Conservation (phyloP, 1,284 basidiomycete species). For the Blastosporella zonata region DNA sequence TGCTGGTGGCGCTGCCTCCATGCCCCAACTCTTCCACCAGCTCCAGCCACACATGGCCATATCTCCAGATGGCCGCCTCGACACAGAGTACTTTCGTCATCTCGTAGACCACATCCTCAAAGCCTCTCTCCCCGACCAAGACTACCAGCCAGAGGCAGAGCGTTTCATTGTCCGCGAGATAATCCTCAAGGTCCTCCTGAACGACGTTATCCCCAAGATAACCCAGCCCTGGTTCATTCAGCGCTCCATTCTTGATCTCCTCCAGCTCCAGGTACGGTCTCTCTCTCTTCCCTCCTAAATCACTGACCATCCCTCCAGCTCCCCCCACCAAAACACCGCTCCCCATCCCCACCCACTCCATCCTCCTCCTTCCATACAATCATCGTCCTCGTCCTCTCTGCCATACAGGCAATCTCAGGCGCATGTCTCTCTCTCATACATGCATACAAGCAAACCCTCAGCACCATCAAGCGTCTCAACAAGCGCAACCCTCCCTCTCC, state of each 20-base stretch:
- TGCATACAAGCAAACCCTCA: constrained; percentile 61
- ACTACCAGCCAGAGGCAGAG: constrained; percentile 69
- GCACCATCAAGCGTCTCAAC: constrained; percentile 66
- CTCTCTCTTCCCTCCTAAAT: constrained; percentile 5
- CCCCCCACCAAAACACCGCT: constrained; percentile 16
- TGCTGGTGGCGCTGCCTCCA: constrained; percentile 53
- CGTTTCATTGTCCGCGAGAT: constrained; percentile 76
- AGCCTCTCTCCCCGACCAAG: constrained; percentile 62
- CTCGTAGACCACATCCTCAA: constrained; percentile 69
- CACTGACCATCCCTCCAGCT: neutral
- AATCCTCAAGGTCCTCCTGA: constrained; percentile 66
- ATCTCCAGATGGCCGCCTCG: constrained; percentile 54
- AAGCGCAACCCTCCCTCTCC: constrained; percentile 26
- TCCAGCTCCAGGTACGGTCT: constrained; percentile 37
- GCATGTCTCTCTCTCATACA: constrained; percentile 63
- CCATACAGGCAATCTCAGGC: constrained; percentile 69
- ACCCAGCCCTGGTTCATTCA: constrained; percentile 84
- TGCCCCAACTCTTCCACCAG: constrained; percentile 70
- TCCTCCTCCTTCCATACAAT: constrained; percentile 55
- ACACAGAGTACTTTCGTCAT: constrained; percentile 77
- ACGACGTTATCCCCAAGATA: constrained; percentile 62
- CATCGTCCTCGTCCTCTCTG: constrained; percentile 66
- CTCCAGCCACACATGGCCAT: constrained; percentile 79
- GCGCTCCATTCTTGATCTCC: constrained; percentile 55
- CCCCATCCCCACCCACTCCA: constrained; percentile 27